Percentiles rank a stretch among this genome's conserved stretches.
Evolutionary conservation across 2,329 filamentous ascomycete genomes (phyloP).

Genomic region (Fusarium duplospermum): DNA sequence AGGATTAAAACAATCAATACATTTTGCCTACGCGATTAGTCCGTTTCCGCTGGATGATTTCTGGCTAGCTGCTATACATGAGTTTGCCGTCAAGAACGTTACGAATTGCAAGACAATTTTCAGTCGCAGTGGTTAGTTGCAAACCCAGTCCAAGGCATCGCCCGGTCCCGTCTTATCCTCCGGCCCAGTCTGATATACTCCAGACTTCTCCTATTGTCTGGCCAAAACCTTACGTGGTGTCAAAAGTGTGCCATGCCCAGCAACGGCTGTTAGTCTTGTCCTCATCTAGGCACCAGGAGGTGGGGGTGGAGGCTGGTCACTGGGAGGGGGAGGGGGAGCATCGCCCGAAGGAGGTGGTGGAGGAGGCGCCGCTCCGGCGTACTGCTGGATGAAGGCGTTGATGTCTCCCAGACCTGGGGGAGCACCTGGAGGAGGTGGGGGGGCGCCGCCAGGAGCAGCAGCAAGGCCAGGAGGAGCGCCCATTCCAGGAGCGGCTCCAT

Average conservation of each 20-base stretch:
- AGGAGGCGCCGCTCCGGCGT: conserved; percentile 64
- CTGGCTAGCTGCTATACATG: conserved; percentile 23
- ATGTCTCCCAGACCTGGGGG: conserved; percentile 69
- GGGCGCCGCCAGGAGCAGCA: conserved; percentile 58
- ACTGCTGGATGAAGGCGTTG: conserved; percentile 76
- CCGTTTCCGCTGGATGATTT: conserved; percentile 21
- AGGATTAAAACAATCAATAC: conserved; percentile 29
- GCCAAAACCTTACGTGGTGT: conserved; percentile 12
- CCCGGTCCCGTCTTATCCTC: conserved; percentile 2
- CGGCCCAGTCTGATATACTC: conserved; percentile 1
- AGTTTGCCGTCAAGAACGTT: conserved; percentile 10
- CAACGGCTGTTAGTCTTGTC: conserved; percentile 17
- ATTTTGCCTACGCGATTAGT: conserved; percentile 45
- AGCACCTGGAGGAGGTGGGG: conserved; percentile 56
- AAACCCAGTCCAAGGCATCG: conserved; percentile 30
- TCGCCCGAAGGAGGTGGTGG: conserved; percentile 69
- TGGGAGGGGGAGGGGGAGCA: conserved; percentile 72
- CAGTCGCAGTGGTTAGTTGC: conserved; percentile 33
- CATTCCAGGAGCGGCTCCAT: conserved; percentile 60
- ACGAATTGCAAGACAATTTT: conserved; percentile 18
- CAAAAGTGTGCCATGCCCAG: conserved; percentile 7
- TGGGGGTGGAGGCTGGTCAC: conserved; percentile 71
- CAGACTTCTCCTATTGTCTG: conserved; percentile 5
- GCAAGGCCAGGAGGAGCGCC: conserved; percentile 55
- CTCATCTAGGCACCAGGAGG: conserved; percentile 61